A percentile compares a stretch with the other conserved stretches of the same genome.
phyloP scores from a whole-genome alignment of 495 filamentous ascomycete genomes.

The Darksidea phi region DNA sequence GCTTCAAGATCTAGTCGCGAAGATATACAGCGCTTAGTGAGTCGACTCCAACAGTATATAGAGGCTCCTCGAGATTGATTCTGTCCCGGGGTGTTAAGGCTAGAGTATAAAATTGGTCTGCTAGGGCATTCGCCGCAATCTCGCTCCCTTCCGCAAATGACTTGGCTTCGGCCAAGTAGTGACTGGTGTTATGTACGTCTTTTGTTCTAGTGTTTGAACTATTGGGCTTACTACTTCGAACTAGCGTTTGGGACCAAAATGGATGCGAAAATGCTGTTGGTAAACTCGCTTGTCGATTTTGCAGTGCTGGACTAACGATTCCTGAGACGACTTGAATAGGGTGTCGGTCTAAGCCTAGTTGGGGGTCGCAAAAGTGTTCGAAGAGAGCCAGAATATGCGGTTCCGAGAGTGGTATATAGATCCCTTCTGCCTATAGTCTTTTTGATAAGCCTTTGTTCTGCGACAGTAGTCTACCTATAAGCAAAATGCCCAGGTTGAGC shows the following conservation, averaged over 20 bases:
- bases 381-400: too few species aligned
- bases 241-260: too few species aligned
- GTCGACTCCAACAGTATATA: background rate
- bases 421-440: background rate
- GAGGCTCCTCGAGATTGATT: background rate
- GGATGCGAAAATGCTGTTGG: too few species aligned
- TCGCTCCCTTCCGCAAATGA: too few species aligned
- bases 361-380: too few species aligned
- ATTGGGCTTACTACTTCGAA: background rate
- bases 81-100: background rate
- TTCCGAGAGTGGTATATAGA: background rate
- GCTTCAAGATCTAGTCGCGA: background rate
- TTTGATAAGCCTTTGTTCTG: background rate
- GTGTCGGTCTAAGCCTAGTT: too few species aligned
- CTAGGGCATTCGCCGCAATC: background rate
- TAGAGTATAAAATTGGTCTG: background rate
- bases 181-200: background rate
- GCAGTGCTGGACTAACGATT: too few species aligned
- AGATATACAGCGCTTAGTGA: background rate
- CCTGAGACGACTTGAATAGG: too few species aligned
- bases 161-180: background rate
- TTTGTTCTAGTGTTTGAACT: background rate
- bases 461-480: slow-evolving; percentile 16
- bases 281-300: too few species aligned
- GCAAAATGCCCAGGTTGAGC: slow-evolving; percentile 25